These are phyloP conservation scores for Mycosarcoma mackinlayi DNA, from an alignment of 1,284 basidiomycete genomes.

Conservation along the genomic window DNA sequence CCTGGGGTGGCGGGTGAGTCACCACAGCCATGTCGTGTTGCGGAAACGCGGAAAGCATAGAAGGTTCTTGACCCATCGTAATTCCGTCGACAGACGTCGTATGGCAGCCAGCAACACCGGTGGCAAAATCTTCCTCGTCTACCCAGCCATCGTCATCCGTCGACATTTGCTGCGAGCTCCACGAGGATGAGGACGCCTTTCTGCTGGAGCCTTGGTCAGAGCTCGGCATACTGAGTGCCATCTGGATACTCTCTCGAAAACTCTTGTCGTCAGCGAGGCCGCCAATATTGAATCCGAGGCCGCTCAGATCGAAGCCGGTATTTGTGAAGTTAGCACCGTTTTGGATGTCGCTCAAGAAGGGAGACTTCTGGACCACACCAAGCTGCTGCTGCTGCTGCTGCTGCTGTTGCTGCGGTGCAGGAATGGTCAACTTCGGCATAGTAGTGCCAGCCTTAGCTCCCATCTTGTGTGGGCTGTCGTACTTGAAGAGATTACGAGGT, in stretches of 20 bases:
- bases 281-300: slow-evolving; percentile 18
- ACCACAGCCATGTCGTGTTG: no score
- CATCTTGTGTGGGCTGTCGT: slow-evolving; percentile 13
- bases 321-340: not conserved
- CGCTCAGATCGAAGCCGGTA: slow-evolving; percentile 8
- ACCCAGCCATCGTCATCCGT: slow-evolving; percentile 46
- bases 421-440: slow-evolving; percentile 39
- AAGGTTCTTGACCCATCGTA: not conserved
- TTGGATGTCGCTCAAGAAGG: slow-evolving; percentile 12
- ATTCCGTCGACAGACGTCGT: not conserved
- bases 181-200: slow-evolving; percentile 15
- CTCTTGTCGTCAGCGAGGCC: not conserved
- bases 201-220: not conserved
- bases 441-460: slow-evolving; percentile 1
- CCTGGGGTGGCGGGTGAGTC: no score
- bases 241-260: slow-evolving; percentile 20
- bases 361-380: slow-evolving; percentile 12
- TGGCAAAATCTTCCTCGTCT: slow-evolving; percentile 20
- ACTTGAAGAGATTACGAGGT: slow-evolving; percentile 21
- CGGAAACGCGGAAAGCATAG: not conserved
- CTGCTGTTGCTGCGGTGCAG: not conserved
- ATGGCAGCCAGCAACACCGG: not conserved
- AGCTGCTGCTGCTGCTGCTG: no score
- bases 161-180: slow-evolving; percentile 3
- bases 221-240: slow-evolving; percentile 9